Evolutionary conservation across 352 stramenopile species (phyloP).

Genomic region (Globisporangium spiculum): DNA sequence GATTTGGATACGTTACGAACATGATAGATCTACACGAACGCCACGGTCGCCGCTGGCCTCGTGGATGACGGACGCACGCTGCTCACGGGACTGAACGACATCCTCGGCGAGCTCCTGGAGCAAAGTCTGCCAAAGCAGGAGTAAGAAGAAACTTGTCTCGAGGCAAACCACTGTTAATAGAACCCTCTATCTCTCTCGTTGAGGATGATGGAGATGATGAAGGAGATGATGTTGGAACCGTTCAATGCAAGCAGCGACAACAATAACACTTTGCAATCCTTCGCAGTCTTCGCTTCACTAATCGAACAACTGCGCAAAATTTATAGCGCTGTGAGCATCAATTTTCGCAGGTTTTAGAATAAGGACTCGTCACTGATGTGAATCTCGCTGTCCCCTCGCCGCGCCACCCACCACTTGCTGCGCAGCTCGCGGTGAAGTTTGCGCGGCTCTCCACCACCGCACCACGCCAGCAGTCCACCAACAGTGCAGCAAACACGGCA

Average conservation of each 20-base stretch:
- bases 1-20: constrained; percentile 34
- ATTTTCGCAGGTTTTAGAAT: background rate
- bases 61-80: constrained; percentile 97
- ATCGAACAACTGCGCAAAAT: background rate
- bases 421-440: background rate
- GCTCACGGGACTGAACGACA: constrained; percentile 95
- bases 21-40: constrained; percentile 97
- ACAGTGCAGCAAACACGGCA: constrained; percentile 1
- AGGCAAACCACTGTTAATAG: background rate
- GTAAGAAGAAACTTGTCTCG: constrained; percentile 15
- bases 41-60: constrained; percentile 96
- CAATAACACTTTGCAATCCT: no score
- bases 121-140: constrained; percentile 59
- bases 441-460: constrained; percentile 13
- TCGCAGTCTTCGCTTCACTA: background rate
- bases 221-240: background rate
- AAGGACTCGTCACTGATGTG: background rate
- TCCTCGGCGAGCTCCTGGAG: constrained; percentile 87
- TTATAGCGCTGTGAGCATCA: background rate
- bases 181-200: background rate
- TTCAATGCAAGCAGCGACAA: background rate
- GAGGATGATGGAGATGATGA: background rate
- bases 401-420: background rate
- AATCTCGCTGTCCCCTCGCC: background rate
- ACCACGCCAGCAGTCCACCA: constrained; percentile 1